Evolutionary conservation across 768 basidiomycete genomes (phyloP), one percentile per base, ranked within the genome.

Genomic region (Amanita rubescens): DNA sequence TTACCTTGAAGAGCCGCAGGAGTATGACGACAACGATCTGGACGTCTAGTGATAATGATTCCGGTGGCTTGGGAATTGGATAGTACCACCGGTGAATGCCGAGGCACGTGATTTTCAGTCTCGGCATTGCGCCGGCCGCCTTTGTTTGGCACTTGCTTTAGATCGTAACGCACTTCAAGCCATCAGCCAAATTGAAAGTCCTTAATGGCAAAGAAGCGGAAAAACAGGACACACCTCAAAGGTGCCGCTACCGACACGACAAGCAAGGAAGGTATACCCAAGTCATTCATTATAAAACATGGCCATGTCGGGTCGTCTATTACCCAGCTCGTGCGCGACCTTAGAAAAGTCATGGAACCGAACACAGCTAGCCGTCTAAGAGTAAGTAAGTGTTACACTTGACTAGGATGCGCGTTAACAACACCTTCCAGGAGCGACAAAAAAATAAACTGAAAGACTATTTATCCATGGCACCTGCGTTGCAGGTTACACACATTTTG

Each of bases 281-380:
- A 90, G 71, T 94, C 93, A 0, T 98, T 99, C 63, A 89, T 99
- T 55, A 90, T 99, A 65, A 95, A 94, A 68, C 91, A 94, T 71
- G 96, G 96, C 37, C 83, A 85, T 54, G 94, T 98, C 27, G 95
- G 96, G 17, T 75, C 79, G 46, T 92, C 91, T 7, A 73, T 97
- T 53, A 71, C 84, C 4, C 90, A 94, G 63, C 85, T 99, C 34
- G 94, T 97, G 17, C 80, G 90, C 53, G 95, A 99, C 71, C 73
- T 96, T 63, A 77, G 96, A 63, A 90, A 90, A 69, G 90, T 96
- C 56, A 91, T 99, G 90, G 96, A 99, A 66, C 96, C 96, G 55
- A 92, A 97, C 63, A 99, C 96, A 12, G 96, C 95, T 17, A 86
- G 85, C 57, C 79, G 96, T 47, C 77, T 99, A n/a, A 84, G 74